Evolutionary conservation across 2,329 filamentous ascomycete species (phyloP).

Genomic region (Penicillium palitans): DNA sequence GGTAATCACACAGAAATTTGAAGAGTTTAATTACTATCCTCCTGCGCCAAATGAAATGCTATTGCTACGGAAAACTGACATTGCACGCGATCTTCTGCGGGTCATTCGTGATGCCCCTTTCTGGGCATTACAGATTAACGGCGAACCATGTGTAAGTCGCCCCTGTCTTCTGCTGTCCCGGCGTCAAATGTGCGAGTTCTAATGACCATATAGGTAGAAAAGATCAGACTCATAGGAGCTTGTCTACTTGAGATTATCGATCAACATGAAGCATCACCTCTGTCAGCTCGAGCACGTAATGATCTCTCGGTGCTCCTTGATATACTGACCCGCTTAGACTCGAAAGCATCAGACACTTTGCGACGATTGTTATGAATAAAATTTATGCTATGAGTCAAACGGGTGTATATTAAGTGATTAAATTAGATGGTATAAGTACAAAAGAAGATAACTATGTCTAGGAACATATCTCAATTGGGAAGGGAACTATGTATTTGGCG

Average conservation of each 20-base stretch:
- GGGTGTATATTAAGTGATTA: not conserved
- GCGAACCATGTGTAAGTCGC: conserved; percentile 21
- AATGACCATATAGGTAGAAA: conserved; percentile 16
- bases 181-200: not conserved
- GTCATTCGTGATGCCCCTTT: conserved; percentile 47
- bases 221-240: conserved; percentile 21
- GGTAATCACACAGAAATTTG: conserved; percentile 37
- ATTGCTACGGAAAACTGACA: conserved; percentile 42
- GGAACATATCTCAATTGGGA: not conserved
- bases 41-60: conserved; percentile 16
- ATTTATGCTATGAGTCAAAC: not conserved
- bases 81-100: conserved; percentile 46
- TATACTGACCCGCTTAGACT: conserved; percentile 45
- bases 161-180: not conserved
- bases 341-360: conserved; percentile 47
- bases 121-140: conserved; percentile 32
- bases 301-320: conserved; percentile 47
- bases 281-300: conserved; percentile 40
- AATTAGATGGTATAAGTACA: not conserved
- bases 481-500: too few species aligned
- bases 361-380: conserved; percentile 13
- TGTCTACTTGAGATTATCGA: conserved; percentile 30
- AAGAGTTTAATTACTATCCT: conserved; percentile 19
- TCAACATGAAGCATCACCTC: conserved; percentile 37
- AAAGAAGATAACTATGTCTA: not conserved